These are phyloP conservation scores for Radiomyces spectabilis DNA, from an alignment of 192 early-diverging fungal species.

Conservation along the genomic window DNA sequence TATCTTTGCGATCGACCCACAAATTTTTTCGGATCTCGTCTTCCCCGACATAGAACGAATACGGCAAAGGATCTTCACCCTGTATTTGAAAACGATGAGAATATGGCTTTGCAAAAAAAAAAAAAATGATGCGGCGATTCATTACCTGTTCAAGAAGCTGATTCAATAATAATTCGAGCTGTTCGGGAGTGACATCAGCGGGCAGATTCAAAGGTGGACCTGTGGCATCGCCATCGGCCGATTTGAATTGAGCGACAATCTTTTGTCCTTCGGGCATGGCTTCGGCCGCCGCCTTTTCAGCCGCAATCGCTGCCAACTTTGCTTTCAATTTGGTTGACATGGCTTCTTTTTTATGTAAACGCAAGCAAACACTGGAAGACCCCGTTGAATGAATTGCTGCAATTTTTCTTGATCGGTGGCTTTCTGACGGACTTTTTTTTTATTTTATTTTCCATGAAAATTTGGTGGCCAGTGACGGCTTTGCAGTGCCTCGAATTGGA, in stretches of 20 bases:
- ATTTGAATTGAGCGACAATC: constrained; percentile 78
- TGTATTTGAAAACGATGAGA: constrained; percentile 9
- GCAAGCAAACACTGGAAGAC: too few relatives aligned
- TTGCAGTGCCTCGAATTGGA: too few relatives aligned
- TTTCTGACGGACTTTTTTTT: too few relatives aligned
- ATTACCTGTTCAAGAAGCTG: constrained; percentile 75
- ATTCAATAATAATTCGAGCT: constrained; percentile 84
- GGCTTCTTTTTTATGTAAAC: too few relatives aligned
- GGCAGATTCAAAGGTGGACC: constrained; percentile 90
- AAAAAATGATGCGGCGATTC: not conserved
- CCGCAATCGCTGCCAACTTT: constrained; percentile 1
- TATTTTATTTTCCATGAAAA: too few relatives aligned
- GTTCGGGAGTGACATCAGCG: constrained; percentile 73
- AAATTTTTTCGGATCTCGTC: constrained; percentile 72
- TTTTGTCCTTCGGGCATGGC: constrained; percentile 38
- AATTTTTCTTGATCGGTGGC: too few relatives aligned
- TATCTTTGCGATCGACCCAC: constrained; percentile 64
- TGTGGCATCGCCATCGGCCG: constrained; percentile 64
- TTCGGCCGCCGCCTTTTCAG: not conserved
- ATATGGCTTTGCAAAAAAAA: not conserved
- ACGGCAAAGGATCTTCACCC: constrained; percentile 84
- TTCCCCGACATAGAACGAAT: constrained; percentile 87
- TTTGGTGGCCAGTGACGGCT: too few relatives aligned
- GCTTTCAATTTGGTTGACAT: not conserved
- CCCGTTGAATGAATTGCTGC: too few relatives aligned